Conservation (phyloP, 2,329 filamentous ascomycete genomes). For the Talaromyces sp. region DNA sequence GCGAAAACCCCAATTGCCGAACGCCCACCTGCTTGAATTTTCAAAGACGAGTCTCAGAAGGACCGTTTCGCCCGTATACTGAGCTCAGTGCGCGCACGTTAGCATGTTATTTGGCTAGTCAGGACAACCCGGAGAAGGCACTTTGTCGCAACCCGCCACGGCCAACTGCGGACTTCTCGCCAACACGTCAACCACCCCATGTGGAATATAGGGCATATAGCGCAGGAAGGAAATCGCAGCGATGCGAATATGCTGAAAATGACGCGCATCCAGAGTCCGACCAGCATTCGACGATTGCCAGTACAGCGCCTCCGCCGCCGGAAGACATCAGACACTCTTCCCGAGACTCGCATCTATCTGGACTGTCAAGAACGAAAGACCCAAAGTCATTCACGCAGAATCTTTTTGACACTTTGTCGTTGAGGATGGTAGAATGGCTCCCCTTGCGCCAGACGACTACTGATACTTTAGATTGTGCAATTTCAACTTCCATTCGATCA, state of each 20-base stretch:
- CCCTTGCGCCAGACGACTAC: conserved; percentile 36
- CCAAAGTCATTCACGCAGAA: conserved; percentile 62
- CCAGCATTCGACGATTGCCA: conserved; percentile 1
- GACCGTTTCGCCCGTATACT: conserved; percentile 74
- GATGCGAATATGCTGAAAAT: background rate
- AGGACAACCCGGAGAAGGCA: conserved; percentile 69
- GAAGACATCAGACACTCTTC: conserved; percentile 16
- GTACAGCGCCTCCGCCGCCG: background rate
- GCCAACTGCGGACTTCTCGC: conserved; percentile 27
- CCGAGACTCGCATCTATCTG: conserved; percentile 23
- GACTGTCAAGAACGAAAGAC: conserved; percentile 47
- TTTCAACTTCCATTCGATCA: conserved; percentile 16
- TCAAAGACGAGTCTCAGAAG: conserved; percentile 64
- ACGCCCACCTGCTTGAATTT: conserved; percentile 79
- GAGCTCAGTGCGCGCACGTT: conserved; percentile 76
- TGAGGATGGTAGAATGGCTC: conserved; percentile 48
- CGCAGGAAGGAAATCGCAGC: background rate
- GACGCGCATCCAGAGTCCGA: background rate
- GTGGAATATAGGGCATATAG: conserved; percentile 10
- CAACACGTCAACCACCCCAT: conserved; percentile 27
- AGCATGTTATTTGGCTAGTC: conserved; percentile 74
- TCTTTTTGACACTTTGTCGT: conserved; percentile 48
- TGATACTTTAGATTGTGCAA: conserved; percentile 22
- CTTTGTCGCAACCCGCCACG: conserved; percentile 57
- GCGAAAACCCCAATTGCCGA: conserved; percentile 64